Base-by-base conservation (phyloP, 139 green algal species). In the Deuterostichococcus epilithicus region DNA sequence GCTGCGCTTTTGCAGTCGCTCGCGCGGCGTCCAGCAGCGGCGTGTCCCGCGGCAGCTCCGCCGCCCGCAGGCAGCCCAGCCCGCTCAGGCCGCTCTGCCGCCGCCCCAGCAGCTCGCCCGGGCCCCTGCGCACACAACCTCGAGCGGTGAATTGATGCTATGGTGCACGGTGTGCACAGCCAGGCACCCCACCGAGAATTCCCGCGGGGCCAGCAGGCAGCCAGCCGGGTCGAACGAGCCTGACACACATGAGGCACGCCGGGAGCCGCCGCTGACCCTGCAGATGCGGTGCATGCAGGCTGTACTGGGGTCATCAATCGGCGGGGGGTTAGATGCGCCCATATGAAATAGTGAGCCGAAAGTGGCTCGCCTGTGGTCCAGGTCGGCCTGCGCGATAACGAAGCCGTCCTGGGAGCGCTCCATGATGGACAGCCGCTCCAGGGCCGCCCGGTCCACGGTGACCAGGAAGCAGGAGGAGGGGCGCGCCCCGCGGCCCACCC, bases 331-430 rank as follows among this genome's bases (percentile, higher is more conserved):
- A 10, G 3, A 63, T 72, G 1, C 37, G 28, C 47, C n/a, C 35
- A 38, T 2, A 37, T 45, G 28, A 26, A 74, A 58, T 1, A 35
- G 26, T 70, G 85, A 72, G 23, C 87, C 59, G 0, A 85, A 75
- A 1, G 78, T 76, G 15, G 68, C 70, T 22, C 86, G 89, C 44
- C 93, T 84, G 30, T 89, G 68, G 47, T 80, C 30, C 18, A 98
- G 81, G 70, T 98, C 94, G 42, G 81, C 84, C 78, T 97, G 85
- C 0, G 93, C 93, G 35, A 98, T 91, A 2, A 81, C 22, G 70
- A 97, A 93, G 5, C 93, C 93, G 70, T 92, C 81, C 72, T 88
- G 77, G 26, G 70, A 86, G 26, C 63, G 35, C 73, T 91, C 88
- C 72, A 97, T 76, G 37, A 93, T 83, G 33, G 76, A 38, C 67